Percentiles rank a stretch among this genome's conserved stretches.
phyloP scores from a whole-genome alignment of 1,284 basidiomycete species.

The Ustilago curta region DNA sequence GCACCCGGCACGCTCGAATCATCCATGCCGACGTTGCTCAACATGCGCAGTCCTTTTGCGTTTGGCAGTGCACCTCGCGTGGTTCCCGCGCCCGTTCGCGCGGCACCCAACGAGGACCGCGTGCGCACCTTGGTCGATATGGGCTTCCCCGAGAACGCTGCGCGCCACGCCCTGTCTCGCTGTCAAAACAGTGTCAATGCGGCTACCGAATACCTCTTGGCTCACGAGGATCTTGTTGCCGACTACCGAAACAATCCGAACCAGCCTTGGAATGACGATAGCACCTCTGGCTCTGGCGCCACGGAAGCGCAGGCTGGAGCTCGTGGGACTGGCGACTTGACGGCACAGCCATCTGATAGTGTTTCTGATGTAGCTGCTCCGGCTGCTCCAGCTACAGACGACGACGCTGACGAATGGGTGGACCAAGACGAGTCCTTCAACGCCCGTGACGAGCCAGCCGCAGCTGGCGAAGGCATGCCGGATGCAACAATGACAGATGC shows the following conservation, averaged over 20 bases:
- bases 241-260: slow-evolving; percentile 48
- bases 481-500: slow-evolving; percentile 43
- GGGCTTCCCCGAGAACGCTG: slow-evolving; percentile 91
- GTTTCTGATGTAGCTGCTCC: slow-evolving; percentile 68
- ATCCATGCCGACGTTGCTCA: slow-evolving; percentile 25
- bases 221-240: slow-evolving; percentile 66
- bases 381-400: slow-evolving; percentile 18
- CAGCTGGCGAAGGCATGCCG: slow-evolving; percentile 31
- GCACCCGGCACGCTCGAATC: slow-evolving; percentile 16
- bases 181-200: slow-evolving; percentile 88
- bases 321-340: slow-evolving; percentile 12
- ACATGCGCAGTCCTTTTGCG: slow-evolving; percentile 40
- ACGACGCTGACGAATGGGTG: slow-evolving; percentile 39
- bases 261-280: slow-evolving; percentile 31
- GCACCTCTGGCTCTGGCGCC: slow-evolving; percentile 8
- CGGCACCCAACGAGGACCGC: slow-evolving; percentile 70
- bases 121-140: slow-evolving; percentile 90
- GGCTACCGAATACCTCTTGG: slow-evolving; percentile 88
- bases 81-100: slow-evolving; percentile 28
- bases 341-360: slow-evolving; percentile 52
- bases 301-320: slow-evolving; percentile 6
- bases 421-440: slow-evolving; percentile 54
- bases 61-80: slow-evolving; percentile 40
- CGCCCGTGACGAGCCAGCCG: slow-evolving; percentile 26
- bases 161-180: slow-evolving; percentile 83